Evolutionary conservation across 768 basidiomycete genomes (phyloP), one percentile per base, ranked within the genome.

Genomic region (Calocera viscosa): DNA sequence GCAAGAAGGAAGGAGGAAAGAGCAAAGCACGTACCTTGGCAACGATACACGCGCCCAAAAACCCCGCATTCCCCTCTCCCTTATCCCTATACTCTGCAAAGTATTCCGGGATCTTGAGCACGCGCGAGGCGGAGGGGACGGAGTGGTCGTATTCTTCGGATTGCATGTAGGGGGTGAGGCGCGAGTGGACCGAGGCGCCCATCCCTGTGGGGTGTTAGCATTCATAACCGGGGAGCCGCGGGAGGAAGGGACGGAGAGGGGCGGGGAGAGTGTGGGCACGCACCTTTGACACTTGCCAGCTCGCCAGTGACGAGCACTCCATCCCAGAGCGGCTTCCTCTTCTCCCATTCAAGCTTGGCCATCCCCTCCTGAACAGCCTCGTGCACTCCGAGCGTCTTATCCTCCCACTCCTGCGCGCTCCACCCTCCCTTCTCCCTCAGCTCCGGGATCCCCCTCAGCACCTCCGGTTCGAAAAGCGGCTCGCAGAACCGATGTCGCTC

Each of bases 401-500:
- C 49, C 64, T 69, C 69, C 30, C 67, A 1, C 74, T 72, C 38
- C 71, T 75, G 41, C 28, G 60, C 63, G 26, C 43, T 40, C 66
- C 70, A 28, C 28, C 24, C 76, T 24, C 72, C 68, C 1, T 75
- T 69, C 8, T 72, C 66, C 0, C 75, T 76, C 5, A 74, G 69
- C 16, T 64, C 67, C 3, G 82, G 66, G 22, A 76, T 77, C 0
- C 77, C 76, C 17, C 40, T 43, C 67, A 91, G 75, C 43, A 91
- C 71, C 2, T 75, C 78, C 1, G 88, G 87, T 72, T 92, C 87
- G 70, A 92, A 94, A 30, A 96, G 79, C 5, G 92, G 91, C 74
- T 95, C 94, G 74, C 90, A 92, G 77, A 94, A 90, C 41, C 90
- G 81, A 79, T 96, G 92, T 38, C 93, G 82, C 73, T 92, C 91